Base-by-base conservation (phyloP, 2,329 filamentous ascomycete species). In the Aschersonia sp. region DNA sequence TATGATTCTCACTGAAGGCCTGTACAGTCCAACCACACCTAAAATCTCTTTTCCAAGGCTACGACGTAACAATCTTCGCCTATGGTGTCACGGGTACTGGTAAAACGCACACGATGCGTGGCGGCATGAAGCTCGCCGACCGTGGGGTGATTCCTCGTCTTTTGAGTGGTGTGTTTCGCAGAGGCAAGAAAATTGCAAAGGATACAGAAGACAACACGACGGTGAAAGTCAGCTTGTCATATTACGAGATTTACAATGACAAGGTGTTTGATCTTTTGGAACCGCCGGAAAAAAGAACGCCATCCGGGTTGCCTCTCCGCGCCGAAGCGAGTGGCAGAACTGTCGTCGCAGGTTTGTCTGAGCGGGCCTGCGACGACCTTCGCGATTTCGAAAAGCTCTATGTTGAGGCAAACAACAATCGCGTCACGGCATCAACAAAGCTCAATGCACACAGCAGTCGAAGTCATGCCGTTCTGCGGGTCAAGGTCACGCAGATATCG, bases 231-330 rank as follows among this genome's bases (percentile, higher is more conserved):
- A 73, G 79, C 10, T 74, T 95, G 58, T 89, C 86, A 31, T 95
- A 95, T 67, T 95, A 94, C 67, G 89, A 95, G 63, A 95, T 95
- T 54, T 95, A 95, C 67, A 95, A 94, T 63, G 89, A 95, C 69
- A 90, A 90, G 61, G 88, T 95, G 22, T 95, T 83, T 58, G 89
- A 95, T 61, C 70, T 95, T 32, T 87, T 95, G 54, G 86, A 95
- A 61, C 73, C 87, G 0, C 84, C 82, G 0, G 89, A 95, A 62
- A 94, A 88, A 68, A 83, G 92, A 45, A 88, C 84, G 0, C 71
- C 85, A 2, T 76, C 84, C 0, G 89, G 89, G 0, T 69, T 95
- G 30, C 86, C 86, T 2, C 76, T 95, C 30, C 77, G 88, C 30
- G 85, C 87, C 51, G 88, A 95, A 58, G 89, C 88, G 58, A 82